Evolutionary conservation across 257 asterid genomes (phyloP), one percentile per base, ranked within the genome.

Genomic region (Jacaranda copaia): DNA sequence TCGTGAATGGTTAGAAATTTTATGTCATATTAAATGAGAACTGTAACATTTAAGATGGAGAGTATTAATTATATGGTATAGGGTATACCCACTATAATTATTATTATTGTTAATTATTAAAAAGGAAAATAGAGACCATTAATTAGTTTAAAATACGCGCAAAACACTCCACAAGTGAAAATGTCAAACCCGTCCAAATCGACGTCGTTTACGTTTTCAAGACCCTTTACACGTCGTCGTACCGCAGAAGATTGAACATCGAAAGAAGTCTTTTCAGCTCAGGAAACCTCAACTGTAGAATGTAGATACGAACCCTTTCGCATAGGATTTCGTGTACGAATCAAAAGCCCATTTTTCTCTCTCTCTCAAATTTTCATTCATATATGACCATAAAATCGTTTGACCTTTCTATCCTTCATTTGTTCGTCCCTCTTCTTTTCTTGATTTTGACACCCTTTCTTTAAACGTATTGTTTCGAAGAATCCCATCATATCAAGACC

Each of bases 311-410:
- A 36, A n/a, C n/a, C 43, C n/a, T 70, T 59, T 25, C 58, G 14
- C 16, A 67, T 70, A 20, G 59, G 46, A 68, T 84, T 84, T 64
- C 88, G 82, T 84, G 88, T 71, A 55, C 35, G 72, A 73, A 32
- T 81, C 76, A 3, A 6, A 79, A 71, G 39, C 80, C 81, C 76
- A 51, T 75, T 40, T 58, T n/a, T 6, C 19, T 62, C 32, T 71
- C 79, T 19, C 43, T 72, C 20, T 64, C 66, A 69, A 32, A 39
- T 25, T 63, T 5, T 53, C 6, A 14, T 16, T 18, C 6, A 11
- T 60, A 25, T 77, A 19, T 5, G 35, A 12, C 6, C 48, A 38
- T 77, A 32, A 3, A 42, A 16, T 59, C 42, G n/a, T n/a, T n/a
- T n/a, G n/a, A n/a, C n/a, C 68, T 52, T 4, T 52, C 6, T 5